phyloP scores from a whole-genome alignment of 1,284 basidiomycete genomes.

The Moniliophthora roreri region DNA sequence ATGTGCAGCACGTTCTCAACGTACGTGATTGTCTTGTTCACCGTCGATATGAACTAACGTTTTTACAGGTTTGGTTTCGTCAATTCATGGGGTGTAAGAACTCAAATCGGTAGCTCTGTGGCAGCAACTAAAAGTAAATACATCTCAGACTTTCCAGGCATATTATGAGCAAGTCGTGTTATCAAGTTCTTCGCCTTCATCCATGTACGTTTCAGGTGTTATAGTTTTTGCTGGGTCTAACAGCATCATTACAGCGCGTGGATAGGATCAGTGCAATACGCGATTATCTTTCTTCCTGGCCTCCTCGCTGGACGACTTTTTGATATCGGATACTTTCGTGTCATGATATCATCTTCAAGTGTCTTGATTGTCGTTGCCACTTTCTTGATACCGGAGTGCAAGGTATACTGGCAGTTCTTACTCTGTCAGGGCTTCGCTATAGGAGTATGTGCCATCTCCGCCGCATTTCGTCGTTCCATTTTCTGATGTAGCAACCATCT shows the following conservation, averaged over 20 bases:
- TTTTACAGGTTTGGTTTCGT: constrained; percentile 15
- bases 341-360: constrained; percentile 38
- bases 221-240: neutral
- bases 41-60: neutral
- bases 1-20: constrained; percentile 10
- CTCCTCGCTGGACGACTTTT: constrained; percentile 11
- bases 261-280: constrained; percentile 56
- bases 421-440: constrained; percentile 21
- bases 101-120: neutral
- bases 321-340: constrained; percentile 49
- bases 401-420: constrained; percentile 14
- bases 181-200: constrained; percentile 34
- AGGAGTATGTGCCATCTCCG: constrained; percentile 1
- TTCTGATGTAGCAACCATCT: neutral
- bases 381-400: constrained; percentile 44
- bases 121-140: neutral
- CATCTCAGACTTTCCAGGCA: constrained; percentile 47
- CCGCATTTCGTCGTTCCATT: too few relatives aligned
- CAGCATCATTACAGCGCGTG: constrained; percentile 39
- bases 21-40: constrained; percentile 1
- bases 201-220: constrained; percentile 35
- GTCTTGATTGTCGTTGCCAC: constrained; percentile 40
- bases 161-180: constrained; percentile 40
- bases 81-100: constrained; percentile 17
- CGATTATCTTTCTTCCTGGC: constrained; percentile 42